These are phyloP conservation scores for Paralagenidium karlingii DNA, from an alignment of 352 stramenopile species.

Conservation along the genomic window DNA sequence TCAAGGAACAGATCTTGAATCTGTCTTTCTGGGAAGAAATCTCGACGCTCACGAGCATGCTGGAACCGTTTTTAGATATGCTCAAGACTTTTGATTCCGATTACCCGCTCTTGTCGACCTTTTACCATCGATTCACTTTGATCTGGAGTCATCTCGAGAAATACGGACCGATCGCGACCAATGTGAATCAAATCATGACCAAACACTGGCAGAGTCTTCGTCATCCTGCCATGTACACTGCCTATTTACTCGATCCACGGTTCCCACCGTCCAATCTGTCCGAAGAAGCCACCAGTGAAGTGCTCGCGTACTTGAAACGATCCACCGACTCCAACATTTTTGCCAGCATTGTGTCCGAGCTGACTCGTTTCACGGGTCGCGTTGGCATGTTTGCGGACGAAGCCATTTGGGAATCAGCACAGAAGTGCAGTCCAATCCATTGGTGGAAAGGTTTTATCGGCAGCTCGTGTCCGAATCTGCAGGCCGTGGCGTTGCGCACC, in stretches of 20 bases:
- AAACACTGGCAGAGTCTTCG: constrained; percentile 41
- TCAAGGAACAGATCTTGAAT: constrained; percentile 32
- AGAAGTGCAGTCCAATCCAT: constrained; percentile 54
- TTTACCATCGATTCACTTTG: constrained; percentile 60
- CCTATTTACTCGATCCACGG: constrained; percentile 62
- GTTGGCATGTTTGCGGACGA: constrained; percentile 58
- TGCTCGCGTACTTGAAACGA: constrained; percentile 45
- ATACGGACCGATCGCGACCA: constrained; percentile 24
- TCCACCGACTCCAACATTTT: constrained; percentile 22
- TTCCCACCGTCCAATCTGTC: constrained; percentile 39
- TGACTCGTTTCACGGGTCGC: constrained; percentile 49
- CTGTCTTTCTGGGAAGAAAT: constrained; percentile 46
- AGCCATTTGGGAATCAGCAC: constrained; percentile 55
- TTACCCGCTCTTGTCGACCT: constrained; percentile 48
- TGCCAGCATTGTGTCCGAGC: constrained; percentile 39
- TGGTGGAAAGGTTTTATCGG: constrained; percentile 79
- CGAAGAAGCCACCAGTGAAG: constrained; percentile 38
- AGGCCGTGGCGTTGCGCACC: constrained; percentile 42
- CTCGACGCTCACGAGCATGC: constrained; percentile 27
- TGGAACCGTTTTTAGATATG: constrained; percentile 58
- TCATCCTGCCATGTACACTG: constrained; percentile 62
- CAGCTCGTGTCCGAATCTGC: constrained; percentile 48
- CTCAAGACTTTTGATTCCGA: constrained; percentile 50
- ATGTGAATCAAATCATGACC: constrained; percentile 40
- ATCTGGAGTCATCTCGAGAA: constrained; percentile 55